Percentiles rank a stretch among this genome's conserved stretches.
Evolutionary conservation across 495 filamentous ascomycete species (phyloP).

Genomic region (Hypoxylon rickii): DNA sequence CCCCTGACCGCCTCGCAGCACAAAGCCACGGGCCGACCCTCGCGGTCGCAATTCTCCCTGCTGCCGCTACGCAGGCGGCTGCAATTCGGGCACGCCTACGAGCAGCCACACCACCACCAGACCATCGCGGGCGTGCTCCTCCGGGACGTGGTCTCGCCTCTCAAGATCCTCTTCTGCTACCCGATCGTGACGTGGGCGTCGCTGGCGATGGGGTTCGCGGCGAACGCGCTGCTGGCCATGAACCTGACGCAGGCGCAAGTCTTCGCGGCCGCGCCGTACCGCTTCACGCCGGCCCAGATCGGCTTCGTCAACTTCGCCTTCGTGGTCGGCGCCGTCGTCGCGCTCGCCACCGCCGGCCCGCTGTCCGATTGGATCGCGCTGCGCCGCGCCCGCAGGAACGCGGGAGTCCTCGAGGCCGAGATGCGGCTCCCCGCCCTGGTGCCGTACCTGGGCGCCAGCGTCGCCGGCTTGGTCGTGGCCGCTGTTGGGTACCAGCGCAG

Average conservation of each 20-base stretch:
- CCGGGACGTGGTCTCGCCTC: constrained; percentile 54
- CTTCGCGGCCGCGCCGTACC: constrained; percentile 64
- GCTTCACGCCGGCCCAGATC: constrained; percentile 55
- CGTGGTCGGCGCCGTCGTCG: constrained; percentile 43
- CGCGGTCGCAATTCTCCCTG: constrained; percentile 59
- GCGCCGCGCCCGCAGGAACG: constrained; percentile 56
- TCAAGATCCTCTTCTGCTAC: constrained; percentile 59
- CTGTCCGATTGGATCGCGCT: constrained; percentile 63
- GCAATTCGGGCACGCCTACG: constrained; percentile 10
- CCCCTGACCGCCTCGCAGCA: constrained; percentile 26
- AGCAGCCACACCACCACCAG: constrained; percentile 42
- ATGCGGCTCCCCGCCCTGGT: constrained; percentile 66
- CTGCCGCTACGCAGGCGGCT: constrained; percentile 48
- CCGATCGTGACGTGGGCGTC: constrained; percentile 65
- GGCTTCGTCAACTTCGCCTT: constrained; percentile 56
- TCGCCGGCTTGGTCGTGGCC: constrained; percentile 62
- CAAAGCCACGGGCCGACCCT: constrained; percentile 55
- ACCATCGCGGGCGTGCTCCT: too few species aligned
- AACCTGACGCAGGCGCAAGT: constrained; percentile 67
- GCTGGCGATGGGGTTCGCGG: constrained; percentile 64
- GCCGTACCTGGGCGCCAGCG: constrained; percentile 59
- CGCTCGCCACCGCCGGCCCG: constrained; percentile 61
- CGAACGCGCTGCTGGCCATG: constrained; percentile 60
- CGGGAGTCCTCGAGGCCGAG: constrained; percentile 67
- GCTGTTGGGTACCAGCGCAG: constrained; percentile 63